Percentiles rank a stretch among this genome's conserved stretches.
Conservation (phyloP, 345 rosid species). For the Moricandia arvensis region DNA sequence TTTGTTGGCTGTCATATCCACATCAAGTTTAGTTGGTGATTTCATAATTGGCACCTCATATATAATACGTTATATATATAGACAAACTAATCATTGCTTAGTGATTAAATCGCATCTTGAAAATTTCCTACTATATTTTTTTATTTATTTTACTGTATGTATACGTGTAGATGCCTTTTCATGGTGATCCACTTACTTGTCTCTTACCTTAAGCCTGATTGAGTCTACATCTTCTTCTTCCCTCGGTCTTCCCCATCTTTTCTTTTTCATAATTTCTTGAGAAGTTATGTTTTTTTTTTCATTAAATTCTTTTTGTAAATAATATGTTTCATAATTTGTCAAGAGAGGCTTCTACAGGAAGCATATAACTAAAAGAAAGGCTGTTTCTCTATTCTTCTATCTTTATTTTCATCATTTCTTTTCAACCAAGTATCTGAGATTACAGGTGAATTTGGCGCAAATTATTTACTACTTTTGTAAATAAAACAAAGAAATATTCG, state of each 20-base stretch:
- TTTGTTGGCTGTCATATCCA: too few relatives aligned
- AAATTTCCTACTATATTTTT: background rate
- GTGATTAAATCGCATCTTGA: conserved; percentile 17
- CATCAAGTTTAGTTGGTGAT: background rate
- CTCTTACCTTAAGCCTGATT: conserved; percentile 19
- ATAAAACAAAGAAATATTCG: background rate
- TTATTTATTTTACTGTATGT: conserved; percentile 1
- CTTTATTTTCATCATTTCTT: background rate
- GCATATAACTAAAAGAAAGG: background rate
- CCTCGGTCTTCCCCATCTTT: conserved; percentile 4
- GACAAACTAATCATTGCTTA: conserved; percentile 29
- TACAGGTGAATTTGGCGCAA: conserved; percentile 17
- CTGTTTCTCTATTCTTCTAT: conserved; percentile 17
- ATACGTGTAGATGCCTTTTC: conserved; percentile 27
- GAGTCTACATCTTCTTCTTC: conserved; percentile 16
- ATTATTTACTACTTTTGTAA: background rate
- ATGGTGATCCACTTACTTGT: conserved; percentile 39
- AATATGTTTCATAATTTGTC: background rate
- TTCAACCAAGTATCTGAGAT: background rate
- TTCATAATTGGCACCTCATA: background rate
- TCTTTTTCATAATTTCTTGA: background rate
- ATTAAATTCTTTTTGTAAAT: background rate
- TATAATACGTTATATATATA: background rate
- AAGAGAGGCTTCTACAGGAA: background rate
- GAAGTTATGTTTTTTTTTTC: background rate